These are phyloP conservation scores for Bryoerythrophyllum caledonicum DNA, from an alignment of 225 moss, liverwort and hornwort species.

Conservation along the genomic window DNA sequence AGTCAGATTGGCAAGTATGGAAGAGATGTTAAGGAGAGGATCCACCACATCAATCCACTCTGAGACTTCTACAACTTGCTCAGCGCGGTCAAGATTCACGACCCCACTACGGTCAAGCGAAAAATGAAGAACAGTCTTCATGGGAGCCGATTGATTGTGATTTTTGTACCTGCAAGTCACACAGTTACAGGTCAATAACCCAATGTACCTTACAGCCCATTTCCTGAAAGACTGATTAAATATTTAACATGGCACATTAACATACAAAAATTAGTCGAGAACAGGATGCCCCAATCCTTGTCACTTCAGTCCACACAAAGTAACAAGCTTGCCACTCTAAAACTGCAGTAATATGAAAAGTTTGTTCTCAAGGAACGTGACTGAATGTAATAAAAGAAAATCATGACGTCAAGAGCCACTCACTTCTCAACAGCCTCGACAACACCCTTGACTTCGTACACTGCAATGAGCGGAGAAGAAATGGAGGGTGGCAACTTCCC, in stretches of 20 bases:
- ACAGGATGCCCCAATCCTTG: background rate
- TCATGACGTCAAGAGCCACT: conserved; percentile 5
- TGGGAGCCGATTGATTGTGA: conserved; percentile 87
- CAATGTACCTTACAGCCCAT: background rate
- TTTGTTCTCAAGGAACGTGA: background rate
- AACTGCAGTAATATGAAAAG: background rate
- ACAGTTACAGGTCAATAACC: conserved; percentile 15
- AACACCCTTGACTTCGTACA: conserved; percentile 73
- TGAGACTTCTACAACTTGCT: conserved; percentile 90
- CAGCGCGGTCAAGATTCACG: conserved; percentile 80
- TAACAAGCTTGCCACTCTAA: background rate
- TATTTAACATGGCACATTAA: background rate
- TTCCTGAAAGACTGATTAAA: background rate
- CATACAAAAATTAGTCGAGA: background rate
- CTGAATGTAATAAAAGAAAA: background rate
- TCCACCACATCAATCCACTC: conserved; percentile 93
- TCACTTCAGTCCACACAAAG: background rate
- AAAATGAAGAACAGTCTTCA: conserved; percentile 85
- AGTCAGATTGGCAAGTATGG: conserved; percentile 56
- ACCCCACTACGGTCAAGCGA: conserved; percentile 84
- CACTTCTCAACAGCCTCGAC: conserved; percentile 85
- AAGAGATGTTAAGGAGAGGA: conserved; percentile 50
- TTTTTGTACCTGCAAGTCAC: conserved; percentile 69
- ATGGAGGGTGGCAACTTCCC: conserved; percentile 77
- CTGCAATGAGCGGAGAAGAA: conserved; percentile 61